Conservation (phyloP, 768 basidiomycete genomes). For the Kondoa malvinella region DNA sequence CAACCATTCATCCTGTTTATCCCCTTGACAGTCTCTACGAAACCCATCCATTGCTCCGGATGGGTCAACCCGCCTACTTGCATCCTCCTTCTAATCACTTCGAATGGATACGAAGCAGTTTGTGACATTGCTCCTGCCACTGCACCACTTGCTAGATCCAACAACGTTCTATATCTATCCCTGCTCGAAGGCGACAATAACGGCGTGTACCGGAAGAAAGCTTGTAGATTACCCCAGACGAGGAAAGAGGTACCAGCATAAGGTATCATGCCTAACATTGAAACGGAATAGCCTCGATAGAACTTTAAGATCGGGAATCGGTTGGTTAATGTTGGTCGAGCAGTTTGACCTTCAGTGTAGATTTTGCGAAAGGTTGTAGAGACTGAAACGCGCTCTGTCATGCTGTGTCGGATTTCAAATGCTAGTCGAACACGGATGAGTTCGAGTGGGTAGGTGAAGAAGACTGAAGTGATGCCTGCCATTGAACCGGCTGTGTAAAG, state of each 20-base stretch:
- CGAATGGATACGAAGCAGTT: constrained; percentile 85
- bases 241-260: constrained; percentile 92
- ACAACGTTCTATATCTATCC: constrained; percentile 32
- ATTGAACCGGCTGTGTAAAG: constrained; percentile 75
- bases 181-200: constrained; percentile 19
- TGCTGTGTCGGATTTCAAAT: constrained; percentile 49
- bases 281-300: constrained; percentile 93
- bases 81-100: constrained; percentile 79
- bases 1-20: constrained; percentile 57
- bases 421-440: constrained; percentile 91
- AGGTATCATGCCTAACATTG: constrained; percentile 77
- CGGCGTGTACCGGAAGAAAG: constrained; percentile 41
- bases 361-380: constrained; percentile 40
- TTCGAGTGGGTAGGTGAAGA: constrained; percentile 88
- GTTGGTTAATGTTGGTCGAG: constrained; percentile 29
- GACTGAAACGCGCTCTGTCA: constrained; percentile 38
- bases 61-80: constrained; percentile 75
- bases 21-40: constrained; percentile 54
- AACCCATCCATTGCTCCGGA: constrained; percentile 59
- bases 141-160: constrained; percentile 69
- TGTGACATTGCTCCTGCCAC: constrained; percentile 69
- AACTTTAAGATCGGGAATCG: constrained; percentile 67
- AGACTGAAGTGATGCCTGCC: constrained; percentile 73
- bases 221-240: constrained; percentile 53
- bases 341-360: constrained; percentile 44